Base-by-base conservation (phyloP, 768 basidiomycete genomes). In the Lactifluus subvellereus region DNA sequence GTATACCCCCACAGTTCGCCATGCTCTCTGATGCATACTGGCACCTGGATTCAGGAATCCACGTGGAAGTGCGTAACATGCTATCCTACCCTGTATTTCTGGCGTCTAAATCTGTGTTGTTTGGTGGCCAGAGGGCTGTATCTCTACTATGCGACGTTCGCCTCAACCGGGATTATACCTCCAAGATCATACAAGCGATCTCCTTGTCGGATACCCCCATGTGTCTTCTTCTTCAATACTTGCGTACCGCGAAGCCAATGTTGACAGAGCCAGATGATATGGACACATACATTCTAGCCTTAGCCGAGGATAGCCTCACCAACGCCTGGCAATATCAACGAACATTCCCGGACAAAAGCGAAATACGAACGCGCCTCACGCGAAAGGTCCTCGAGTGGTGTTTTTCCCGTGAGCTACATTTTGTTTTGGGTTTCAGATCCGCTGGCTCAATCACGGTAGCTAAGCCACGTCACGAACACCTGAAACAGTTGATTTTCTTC, bases 11-110 rank as follows among this genome's bases (percentile, higher is more conserved):
- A 3, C 91, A 91, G 68, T 92, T 91, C 69, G 77, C 80, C 7
- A 75, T 80, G 4, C 79, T 93, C 52, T 83, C 88, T n/a, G 87
- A 90, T 75, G 91, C 91, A 69, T 93, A 93, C 75, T 94, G 88
- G 87, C 75, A 83, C 71, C 75, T 94, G 62, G 91, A 94, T 74
- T 79, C 83, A 2, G 88, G 87, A 11, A 77, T 79, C n/a, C 77
- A 84, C 49, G 71, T 88, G 55, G 72, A 80, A 52, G 90, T 91
- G 72, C 66, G 87, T 81, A 14, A 54, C 45, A 33, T 49, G 54
- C 57, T 38, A n/a, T 45, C 38, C 32, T 52, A 32, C 32, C 6
- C 18, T 10, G 35, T 67, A 13, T 18, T 18, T 35, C 38, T 33
- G 8, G 35, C 50, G 35, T 50, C 22, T 60, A 20, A 52, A 42